Evolutionary conservation across 768 basidiomycete genomes (phyloP).

Genomic region (Cyathus striatus): DNA sequence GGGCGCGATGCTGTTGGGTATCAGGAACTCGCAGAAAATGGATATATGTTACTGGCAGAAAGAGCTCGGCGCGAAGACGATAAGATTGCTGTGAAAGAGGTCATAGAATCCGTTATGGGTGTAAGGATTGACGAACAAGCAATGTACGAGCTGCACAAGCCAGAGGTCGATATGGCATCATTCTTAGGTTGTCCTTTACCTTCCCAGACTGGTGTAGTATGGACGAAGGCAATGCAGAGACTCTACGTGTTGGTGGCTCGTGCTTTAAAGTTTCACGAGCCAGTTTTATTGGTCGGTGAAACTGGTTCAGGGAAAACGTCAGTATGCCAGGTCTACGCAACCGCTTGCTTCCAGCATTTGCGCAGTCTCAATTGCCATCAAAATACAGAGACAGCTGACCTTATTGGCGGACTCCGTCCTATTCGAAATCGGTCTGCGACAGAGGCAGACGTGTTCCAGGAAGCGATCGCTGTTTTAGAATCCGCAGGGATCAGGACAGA

Average conservation of each 20-base stretch:
- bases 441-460: conserved; percentile 43
- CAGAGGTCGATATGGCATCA: conserved; percentile 29
- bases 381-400: conserved; percentile 96
- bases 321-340: conserved; percentile 86
- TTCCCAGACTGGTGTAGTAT: conserved; percentile 56
- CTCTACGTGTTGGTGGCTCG: conserved; percentile 79
- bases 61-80: conserved; percentile 83
- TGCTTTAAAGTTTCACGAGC: conserved; percentile 89
- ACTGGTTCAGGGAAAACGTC: conserved; percentile 98
- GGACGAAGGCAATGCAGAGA: conserved; percentile 92
- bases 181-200: conserved; percentile 57
- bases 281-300: conserved; percentile 92
- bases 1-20: conserved; percentile 84
- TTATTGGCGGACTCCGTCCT: conserved; percentile 91
- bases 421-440: conserved; percentile 65
- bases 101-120: conserved; percentile 86
- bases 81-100: conserved; percentile 83
- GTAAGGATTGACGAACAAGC: conserved; percentile 70
- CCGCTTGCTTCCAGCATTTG: conserved; percentile 53
- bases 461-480: conserved; percentile 35
- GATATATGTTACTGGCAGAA: conserved; percentile 96
- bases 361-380: conserved; percentile 91
- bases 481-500: conserved; percentile 29
- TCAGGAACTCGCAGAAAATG: conserved; percentile 91
- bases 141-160: conserved; percentile 58